These are phyloP conservation scores for Rhodotorula sp. DNA, from an alignment of 1,284 basidiomycete genomes.

Conservation along the genomic window DNA sequence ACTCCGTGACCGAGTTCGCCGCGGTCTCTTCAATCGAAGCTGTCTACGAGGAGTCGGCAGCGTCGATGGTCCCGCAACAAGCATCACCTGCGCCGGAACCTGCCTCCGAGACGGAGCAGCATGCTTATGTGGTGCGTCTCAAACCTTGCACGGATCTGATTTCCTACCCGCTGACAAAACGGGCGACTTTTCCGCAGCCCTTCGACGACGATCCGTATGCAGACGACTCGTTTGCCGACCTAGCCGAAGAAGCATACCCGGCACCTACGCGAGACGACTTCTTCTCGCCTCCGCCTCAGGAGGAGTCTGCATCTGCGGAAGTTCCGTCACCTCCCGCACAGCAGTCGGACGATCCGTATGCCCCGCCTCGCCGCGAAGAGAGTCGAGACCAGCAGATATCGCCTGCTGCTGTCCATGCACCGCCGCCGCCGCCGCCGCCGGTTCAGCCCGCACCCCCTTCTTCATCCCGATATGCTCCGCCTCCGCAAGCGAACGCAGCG, in stretches of 20 bases:
- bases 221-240: background rate
- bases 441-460: no score
- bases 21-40: no score
- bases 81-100: no score
- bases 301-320: background rate
- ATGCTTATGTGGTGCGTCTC: no score
- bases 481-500: no score
- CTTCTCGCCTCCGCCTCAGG: background rate
- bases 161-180: no score
- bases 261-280: background rate
- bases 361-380: background rate
- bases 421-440: background rate
- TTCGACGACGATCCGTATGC: slow-evolving; percentile 4
- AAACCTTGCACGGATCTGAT: no score
- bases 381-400: background rate
- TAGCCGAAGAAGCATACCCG: background rate
- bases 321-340: background rate
- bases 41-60: no score
- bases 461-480: no score
- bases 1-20: no score
- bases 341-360: background rate
- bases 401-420: background rate
- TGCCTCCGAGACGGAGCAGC: no score
- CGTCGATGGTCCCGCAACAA: no score
- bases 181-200: background rate